Base-by-base conservation (phyloP, 371 early-diverging fungal genomes). In the Mortierella sp. region DNA sequence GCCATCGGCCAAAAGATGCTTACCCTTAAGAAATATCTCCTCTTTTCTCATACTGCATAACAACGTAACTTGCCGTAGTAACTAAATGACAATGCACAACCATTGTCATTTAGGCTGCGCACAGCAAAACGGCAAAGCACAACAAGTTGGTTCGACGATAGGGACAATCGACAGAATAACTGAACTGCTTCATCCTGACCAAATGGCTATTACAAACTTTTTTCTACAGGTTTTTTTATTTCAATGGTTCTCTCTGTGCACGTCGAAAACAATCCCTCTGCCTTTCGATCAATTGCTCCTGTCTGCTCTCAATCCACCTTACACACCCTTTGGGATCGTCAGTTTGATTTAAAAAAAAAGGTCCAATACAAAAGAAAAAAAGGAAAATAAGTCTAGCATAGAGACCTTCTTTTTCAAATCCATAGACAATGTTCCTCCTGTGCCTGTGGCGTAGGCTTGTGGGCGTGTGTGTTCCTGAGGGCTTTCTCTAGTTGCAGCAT, bases 401-500 rank as follows among this genome's bases (percentile, higher is more conserved):
- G 34, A 34, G 50, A 0, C 50, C 50, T 31, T 63, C 63, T 28
- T 8, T 34, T 34, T 19, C 34, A 38, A 38, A 38, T 42, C 42
- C 24, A 68, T 24, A 21, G 24, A 42, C 68, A 4, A 68, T 21
- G 24, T 34, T 65, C 65, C 31, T 65, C 38, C 38, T 38, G 38
- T 38, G 65, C 65, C 38, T 42, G 44, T 8, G 24, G 34, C 21
- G 68, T 6, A 68, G 68, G 42, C 11, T 42, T 19, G 31, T 0
- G 24, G 42, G 42, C 44, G 68, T 68, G 24, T 24, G 34, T 6
- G 19, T 68, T 63, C 63, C 63, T 63, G 63, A 72, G 34, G 50
- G 74, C 5, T 10, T 44, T 28, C 52, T 77, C 72, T 85, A 85
- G 80, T 85, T 85, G 85, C 85, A 85, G 85, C 85, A 85, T 81